Evolutionary conservation across 2,329 filamentous ascomycete genomes (phyloP), one percentile per base, ranked within the genome.

Genomic region (Colletotrichum aenigma): DNA sequence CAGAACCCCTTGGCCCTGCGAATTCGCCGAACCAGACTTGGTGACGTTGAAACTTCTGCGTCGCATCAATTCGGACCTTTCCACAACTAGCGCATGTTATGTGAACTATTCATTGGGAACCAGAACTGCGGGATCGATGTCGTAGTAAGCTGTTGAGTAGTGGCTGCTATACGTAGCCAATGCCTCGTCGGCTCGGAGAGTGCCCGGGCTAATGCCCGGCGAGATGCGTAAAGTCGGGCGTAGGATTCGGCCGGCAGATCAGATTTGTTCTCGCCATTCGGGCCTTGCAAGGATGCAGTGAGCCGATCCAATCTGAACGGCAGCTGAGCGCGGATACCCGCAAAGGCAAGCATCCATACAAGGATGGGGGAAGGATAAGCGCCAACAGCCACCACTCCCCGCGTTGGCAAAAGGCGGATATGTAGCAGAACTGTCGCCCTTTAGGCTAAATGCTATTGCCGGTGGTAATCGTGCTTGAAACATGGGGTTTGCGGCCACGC

Each of bases 361-460:
- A 26, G 56, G 18, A 18, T 32, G 13, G 16, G 9, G 32, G 21
- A 28, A 56, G 56, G 34, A 68, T 65, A 55, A 58, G 64, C 70
- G 36, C 34, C 30, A 24, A 26, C 21, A 58, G 24, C 18, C 21
- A 55, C 30, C n/a, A 21, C 6, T 38, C 55, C 38, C 56, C 70
- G 18, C 56, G 38, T 43, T 68, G 65, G 64, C 70, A 65, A 69
- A 68, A 69, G 36, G 60, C 70, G 74, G 70, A 61, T 48, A 48
- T 70, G 67, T 15, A 7, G 36, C 21, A 43, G 43, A n/a, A 15
- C 13, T 32, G 18, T 9, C 12, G 24, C 21, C 8, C 7, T 73
- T 74, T 58, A 76, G 74, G 70, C 74, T 76, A 74, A 76, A 74
- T 73, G 16, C 43, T 76, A 69, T 69, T 73, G 70, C 74, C 70